Evolutionary conservation across 2,329 filamentous ascomycete species (phyloP), one percentile per base, ranked within the genome.

Genomic region (Grosmannia serpens): DNA sequence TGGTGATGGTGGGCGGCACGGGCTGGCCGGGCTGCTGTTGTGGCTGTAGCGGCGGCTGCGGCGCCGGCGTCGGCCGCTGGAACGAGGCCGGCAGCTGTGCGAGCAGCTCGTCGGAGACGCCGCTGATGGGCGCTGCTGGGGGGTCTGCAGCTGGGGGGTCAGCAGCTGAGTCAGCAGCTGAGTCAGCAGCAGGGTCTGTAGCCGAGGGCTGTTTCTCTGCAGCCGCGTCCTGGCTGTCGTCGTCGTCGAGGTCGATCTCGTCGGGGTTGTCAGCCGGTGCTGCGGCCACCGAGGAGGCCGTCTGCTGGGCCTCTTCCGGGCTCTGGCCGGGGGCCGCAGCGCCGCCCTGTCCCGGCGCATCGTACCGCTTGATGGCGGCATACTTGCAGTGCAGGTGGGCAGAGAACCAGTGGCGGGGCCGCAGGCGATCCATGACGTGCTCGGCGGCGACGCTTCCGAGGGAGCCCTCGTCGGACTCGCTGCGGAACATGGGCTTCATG

Each of bases 371-470:
- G 62, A 83, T 70, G 1, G 91, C 94, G 0, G 86, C 73, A 69
- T 87, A 97, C 68, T 92, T 95, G 75, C 88, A 85, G 71, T 99
- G 94, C 73, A 97, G 73, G 71, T 99, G 94, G 3, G 91, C 94
- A 44, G 88, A 87, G 69, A 97, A 96, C 94, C 94, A 99, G 69
- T 90, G 87, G 0, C 80, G 79, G 11, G 94, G 94, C 56, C 90
- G 80, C 56, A 99, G 72, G 33, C 88, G 81, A 67, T 96, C 85
- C 71, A 97, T 80, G 24, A 96, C 85, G 64, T 87, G 83, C 67
- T 82, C 83, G 0, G 91, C 91, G 0, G 92, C 92, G 35, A 82
- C 74, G 65, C 83, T 97, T 0, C 94, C 94, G 26, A 99, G 74
- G 10, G 77, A 84, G 0, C 90, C 90, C 44, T 85, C 82, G 53